phyloP scores from a whole-genome alignment of 371 early-diverging fungal species.

The Conidiobolus coronatus region DNA sequence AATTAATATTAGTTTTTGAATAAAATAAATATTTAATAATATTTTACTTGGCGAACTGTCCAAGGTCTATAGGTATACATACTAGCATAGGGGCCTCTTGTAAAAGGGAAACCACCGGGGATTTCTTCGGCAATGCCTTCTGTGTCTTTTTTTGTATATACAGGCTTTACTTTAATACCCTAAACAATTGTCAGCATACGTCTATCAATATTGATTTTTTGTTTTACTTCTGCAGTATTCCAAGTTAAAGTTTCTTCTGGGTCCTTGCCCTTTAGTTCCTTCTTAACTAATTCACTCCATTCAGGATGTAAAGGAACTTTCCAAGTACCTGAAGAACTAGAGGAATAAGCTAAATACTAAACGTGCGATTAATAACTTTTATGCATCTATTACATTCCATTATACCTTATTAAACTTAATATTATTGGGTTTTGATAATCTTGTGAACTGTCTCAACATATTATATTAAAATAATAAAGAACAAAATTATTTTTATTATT shows the following conservation, averaged over 20 bases:
- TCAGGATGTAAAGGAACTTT: conserved; percentile 21
- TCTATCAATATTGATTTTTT: neutral
- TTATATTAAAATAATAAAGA: too few relatives aligned
- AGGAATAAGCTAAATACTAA: neutral
- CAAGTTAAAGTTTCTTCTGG: conserved; percentile 39
- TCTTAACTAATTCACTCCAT: conserved; percentile 43
- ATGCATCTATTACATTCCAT: too few relatives aligned
- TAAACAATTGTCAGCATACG: conserved; percentile 4
- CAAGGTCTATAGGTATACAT: conserved; percentile 75
- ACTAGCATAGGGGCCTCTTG: conserved; percentile 67
- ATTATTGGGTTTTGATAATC: too few relatives aligned
- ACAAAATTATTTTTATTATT: too few relatives aligned
- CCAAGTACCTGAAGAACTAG: neutral
- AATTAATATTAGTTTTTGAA: neutral
- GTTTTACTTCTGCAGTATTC: conserved; percentile 42
- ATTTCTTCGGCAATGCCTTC: conserved; percentile 28
- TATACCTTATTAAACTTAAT: too few relatives aligned
- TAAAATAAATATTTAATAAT: neutral
- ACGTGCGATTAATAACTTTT: neutral
- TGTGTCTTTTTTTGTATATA: conserved; percentile 48
- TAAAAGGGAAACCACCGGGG: conserved; percentile 62
- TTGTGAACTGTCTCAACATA: too few relatives aligned
- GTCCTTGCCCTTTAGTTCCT: conserved; percentile 68
- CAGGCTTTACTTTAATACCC: conserved; percentile 60
- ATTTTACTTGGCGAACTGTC: conserved; percentile 45